phyloP scores from a whole-genome alignment of 1,284 basidiomycete species.

The Athelia psychrophila region DNA sequence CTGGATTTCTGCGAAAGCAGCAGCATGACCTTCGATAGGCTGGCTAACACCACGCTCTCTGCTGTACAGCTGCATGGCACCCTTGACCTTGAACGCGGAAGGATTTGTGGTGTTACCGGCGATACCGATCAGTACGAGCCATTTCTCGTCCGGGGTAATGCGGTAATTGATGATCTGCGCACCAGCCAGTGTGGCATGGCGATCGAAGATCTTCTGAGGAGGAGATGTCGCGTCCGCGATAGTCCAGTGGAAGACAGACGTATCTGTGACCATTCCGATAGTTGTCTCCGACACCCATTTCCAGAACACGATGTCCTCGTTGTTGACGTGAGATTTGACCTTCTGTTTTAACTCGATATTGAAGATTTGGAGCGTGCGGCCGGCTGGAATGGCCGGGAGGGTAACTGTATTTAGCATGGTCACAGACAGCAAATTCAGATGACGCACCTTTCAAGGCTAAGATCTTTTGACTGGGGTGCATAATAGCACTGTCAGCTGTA shows the following conservation, averaged over 20 bases:
- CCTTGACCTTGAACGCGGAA: conserved; percentile 97
- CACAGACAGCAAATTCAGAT: background rate
- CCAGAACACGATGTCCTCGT: conserved; percentile 98
- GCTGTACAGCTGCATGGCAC: conserved; percentile 94
- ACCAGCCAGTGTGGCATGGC: conserved; percentile 91
- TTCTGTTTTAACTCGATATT: conserved; percentile 98
- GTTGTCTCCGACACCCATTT: conserved; percentile 94
- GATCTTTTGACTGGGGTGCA: conserved; percentile 98
- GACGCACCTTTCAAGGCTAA: conserved; percentile 88
- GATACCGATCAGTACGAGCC: conserved; percentile 97
- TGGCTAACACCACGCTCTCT: conserved; percentile 93
- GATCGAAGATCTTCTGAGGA: conserved; percentile 93
- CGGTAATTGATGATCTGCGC: conserved; percentile 99
- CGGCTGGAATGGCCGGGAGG: conserved; percentile 50
- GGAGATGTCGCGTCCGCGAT: conserved; percentile 71
- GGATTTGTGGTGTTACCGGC: conserved; percentile 91
- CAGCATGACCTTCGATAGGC: conserved; percentile 98
- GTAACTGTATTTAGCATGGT: conserved; percentile 3
- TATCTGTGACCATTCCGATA: conserved; percentile 95
- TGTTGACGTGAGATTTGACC: conserved; percentile 94
- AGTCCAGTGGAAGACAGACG: conserved; percentile 94
- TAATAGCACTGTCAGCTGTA: conserved; percentile 96
- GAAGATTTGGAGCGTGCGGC: conserved; percentile 95
- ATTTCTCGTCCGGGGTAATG: conserved; percentile 90
- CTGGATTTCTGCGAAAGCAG: conserved; percentile 92